Percentiles rank a stretch among this genome's conserved stretches.
Evolutionary conservation across 257 asterid species (phyloP).

Genomic region (Capsicum chinense): DNA sequence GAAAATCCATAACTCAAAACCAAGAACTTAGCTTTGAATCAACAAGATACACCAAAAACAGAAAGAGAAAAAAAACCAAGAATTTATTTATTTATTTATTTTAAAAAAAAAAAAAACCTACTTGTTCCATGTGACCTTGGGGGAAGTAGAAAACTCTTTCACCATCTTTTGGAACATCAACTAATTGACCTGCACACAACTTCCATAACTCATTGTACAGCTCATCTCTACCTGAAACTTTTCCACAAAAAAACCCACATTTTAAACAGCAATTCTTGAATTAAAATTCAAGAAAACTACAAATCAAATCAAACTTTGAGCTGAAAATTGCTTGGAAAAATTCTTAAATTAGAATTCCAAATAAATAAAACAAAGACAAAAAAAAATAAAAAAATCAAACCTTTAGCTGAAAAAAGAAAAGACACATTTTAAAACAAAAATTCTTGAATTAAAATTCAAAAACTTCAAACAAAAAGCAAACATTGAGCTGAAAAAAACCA

Average conservation of each 20-base stretch:
- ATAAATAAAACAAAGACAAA: too few species aligned
- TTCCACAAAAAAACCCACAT: not conserved
- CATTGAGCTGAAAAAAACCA: not conserved
- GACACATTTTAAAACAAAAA: too few species aligned
- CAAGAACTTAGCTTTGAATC: slow-evolving; percentile 40
- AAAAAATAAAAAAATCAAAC: too few species aligned
- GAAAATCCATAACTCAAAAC: slow-evolving; percentile 24
- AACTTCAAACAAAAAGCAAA: not conserved
- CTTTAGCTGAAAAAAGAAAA: too few species aligned
- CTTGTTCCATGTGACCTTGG: slow-evolving; percentile 99
- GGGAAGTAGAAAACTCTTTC: slow-evolving; percentile 93
- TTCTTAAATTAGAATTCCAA: too few species aligned
- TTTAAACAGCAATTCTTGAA: too few species aligned
- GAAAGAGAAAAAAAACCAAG: not conserved
- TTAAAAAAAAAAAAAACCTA: slow-evolving; percentile 36
- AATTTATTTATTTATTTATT: not conserved
- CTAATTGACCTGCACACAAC: slow-evolving; percentile 97
- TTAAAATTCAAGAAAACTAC: too few species aligned
- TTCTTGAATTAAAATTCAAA: too few species aligned
- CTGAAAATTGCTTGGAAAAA: too few species aligned
- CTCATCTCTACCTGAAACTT: slow-evolving; percentile 49
- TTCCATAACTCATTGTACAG: slow-evolving; percentile 80
- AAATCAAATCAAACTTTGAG: too few species aligned
- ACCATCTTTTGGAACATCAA: slow-evolving; percentile 72
- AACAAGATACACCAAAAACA: not conserved